Base-by-base conservation (phyloP, 2,329 filamentous ascomycete species). In the Sphaceloma murrayae region DNA sequence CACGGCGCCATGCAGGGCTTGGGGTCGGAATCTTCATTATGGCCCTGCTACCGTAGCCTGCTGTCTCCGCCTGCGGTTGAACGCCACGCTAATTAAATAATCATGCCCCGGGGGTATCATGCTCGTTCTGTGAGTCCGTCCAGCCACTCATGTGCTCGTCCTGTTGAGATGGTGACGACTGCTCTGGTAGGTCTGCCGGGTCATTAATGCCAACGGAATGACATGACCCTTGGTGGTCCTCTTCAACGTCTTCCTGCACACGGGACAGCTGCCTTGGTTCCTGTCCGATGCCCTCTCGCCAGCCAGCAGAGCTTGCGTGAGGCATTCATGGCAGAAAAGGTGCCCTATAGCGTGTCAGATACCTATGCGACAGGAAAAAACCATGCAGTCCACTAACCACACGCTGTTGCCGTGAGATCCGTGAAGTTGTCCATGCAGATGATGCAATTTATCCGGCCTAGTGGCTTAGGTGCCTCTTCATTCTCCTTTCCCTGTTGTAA, bases 351-450 rank as follows among this genome's bases (percentile, higher is more conserved):
- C 52, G 46, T 46, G 43, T 34, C 18, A 48, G 13, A n/a, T 21
- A 36, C 17, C 24, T n/a, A 3, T n/a, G 19, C 31, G 31, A 27
- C 22, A 19, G 9, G 18, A 13, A n/a, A n/a, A n/a, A n/a, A 11
- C 17, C 2, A 4, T 17, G 7, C 8, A 14, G 19, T 11, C 18
- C 16, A 63, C 70, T 45, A 64, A 77, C 75, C 77, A 54, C 77
- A 80, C 16, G 67, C 59, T 2, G 77, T 79, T 2, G 68, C 72
- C 2, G 76, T 78, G 7, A 76, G 67, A 54, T 79, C 69, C 6
- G 69, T 75, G 2, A 71, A 73, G 3, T 63, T 68, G 51, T 80
- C 77, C 72, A 80, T 73, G 59, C 77, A 80, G 16, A 80, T 74
- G 33, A 78, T 75, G 55, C 77, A 80, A 65, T 73, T 55, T 71